Percentiles rank a stretch among this genome's conserved stretches.
These are phyloP conservation scores for Sclerospora graminicola DNA, from an alignment of 352 stramenopile species.

Conservation along the genomic window DNA sequence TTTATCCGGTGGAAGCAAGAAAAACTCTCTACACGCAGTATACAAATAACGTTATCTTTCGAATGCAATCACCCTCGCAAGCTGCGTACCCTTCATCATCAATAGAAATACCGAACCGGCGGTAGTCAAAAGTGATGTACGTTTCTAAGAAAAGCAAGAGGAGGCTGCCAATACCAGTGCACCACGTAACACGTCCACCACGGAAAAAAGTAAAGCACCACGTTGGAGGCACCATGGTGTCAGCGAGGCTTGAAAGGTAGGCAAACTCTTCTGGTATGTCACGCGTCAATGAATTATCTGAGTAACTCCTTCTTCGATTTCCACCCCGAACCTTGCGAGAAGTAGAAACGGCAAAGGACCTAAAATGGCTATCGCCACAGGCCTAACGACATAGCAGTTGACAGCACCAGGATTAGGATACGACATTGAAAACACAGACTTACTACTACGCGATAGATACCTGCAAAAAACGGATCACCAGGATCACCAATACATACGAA, in stretches of 20 bases:
- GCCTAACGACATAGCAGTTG: conserved; percentile 21
- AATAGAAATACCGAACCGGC: conserved; percentile 67
- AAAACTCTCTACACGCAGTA: conserved; percentile 45
- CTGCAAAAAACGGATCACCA: conserved; percentile 92
- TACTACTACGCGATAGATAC: conserved; percentile 14
- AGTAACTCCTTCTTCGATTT: conserved; percentile 22
- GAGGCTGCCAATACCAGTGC: conserved; percentile 58
- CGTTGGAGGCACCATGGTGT: conserved; percentile 15
- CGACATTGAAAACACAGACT: background rate
- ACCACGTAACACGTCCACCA: conserved; percentile 48
- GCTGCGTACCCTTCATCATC: conserved; percentile 47
- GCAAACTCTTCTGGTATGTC: conserved; percentile 18
- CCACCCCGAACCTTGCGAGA: conserved; percentile 9
- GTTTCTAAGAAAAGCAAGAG: conserved; percentile 76
- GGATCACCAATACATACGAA: conserved; percentile 92
- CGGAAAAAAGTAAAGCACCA: conserved; percentile 66
- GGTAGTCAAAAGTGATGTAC: conserved; percentile 80
- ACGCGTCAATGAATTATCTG: conserved; percentile 12
- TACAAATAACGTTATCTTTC: conserved; percentile 1
- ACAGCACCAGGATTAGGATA: background rate
- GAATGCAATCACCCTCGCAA: background rate
- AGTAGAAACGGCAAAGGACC: conserved; percentile 24
- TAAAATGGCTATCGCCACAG: conserved; percentile 57
- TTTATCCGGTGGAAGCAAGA: conserved; percentile 46
- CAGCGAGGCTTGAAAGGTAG: conserved; percentile 2